A percentile compares a stretch with the other conserved stretches of the same genome.
These are phyloP conservation scores for Phytophthora cactorum DNA, from an alignment of 352 stramenopile genomes.

Conservation along the genomic window DNA sequence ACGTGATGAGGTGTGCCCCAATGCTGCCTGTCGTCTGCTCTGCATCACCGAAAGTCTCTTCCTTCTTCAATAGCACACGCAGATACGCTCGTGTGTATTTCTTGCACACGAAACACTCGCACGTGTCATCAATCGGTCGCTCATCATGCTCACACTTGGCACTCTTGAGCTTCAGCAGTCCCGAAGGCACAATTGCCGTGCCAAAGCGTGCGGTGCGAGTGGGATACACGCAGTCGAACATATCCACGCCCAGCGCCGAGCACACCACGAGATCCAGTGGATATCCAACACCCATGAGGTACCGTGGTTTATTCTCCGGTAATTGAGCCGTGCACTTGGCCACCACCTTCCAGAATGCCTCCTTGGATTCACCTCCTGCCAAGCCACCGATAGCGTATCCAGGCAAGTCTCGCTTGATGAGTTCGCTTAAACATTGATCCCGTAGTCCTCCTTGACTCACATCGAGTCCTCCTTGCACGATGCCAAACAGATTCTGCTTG, in stretches of 20 bases:
- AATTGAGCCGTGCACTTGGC: constrained; percentile 75
- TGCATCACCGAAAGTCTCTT: constrained; percentile 45
- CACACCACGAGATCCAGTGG: constrained; percentile 97
- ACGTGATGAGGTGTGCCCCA: constrained; percentile 74
- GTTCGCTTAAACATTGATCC: constrained; percentile 92
- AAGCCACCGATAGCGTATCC: constrained; percentile 97
- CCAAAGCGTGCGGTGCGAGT: constrained; percentile 96
- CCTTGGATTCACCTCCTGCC: constrained; percentile 92
- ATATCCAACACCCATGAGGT: constrained; percentile 99
- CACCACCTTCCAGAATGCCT: constrained; percentile 97
- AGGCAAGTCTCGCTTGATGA: constrained; percentile 84
- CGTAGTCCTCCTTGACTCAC: constrained; percentile 89
- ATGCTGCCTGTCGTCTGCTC: constrained; percentile 47
- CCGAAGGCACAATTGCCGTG: constrained; percentile 87
- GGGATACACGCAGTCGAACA: constrained; percentile 98
- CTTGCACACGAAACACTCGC: constrained; percentile 76
- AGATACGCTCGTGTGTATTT: constrained; percentile 78
- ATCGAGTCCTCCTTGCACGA: constrained; percentile 97
- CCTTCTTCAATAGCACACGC: constrained; percentile 74
- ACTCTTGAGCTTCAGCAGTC: constrained; percentile 76
- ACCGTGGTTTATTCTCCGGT: constrained; percentile 94
- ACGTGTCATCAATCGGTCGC: constrained; percentile 71
- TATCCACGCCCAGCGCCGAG: constrained; percentile 96
- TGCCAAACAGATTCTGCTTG: constrained; percentile 96
- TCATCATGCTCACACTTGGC: constrained; percentile 62